A percentile compares a stretch with the other conserved stretches of the same genome.
phyloP scores from a whole-genome alignment of 352 stramenopile genomes.

The Globisporangium paroecandrum region DNA sequence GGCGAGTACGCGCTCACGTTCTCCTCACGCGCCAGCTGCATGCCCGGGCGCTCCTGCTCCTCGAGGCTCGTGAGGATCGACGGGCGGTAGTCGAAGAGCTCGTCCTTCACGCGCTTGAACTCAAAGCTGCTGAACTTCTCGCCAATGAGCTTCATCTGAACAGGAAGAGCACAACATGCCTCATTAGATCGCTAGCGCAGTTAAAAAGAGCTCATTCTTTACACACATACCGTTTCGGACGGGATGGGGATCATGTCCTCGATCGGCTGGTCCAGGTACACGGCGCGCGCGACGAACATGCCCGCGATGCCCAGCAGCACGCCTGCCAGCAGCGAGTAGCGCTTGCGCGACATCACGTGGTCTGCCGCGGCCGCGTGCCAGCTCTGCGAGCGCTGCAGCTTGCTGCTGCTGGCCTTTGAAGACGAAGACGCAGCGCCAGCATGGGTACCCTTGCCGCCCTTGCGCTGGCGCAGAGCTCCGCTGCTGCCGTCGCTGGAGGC shows the following conservation, averaged over 20 bases:
- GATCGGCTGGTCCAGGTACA: slow-evolving; percentile 47
- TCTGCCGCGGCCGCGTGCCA: slow-evolving; percentile 51
- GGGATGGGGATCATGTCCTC: slow-evolving; percentile 39
- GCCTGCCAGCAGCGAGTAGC: slow-evolving; percentile 65
- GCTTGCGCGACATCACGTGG: slow-evolving; percentile 59
- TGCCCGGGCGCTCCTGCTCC: slow-evolving; percentile 42
- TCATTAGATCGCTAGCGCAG: not conserved
- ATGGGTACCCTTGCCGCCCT: slow-evolving; percentile 12
- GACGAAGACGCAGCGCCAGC: not conserved
- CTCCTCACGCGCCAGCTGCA: slow-evolving; percentile 41
- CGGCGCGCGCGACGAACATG: slow-evolving; percentile 44
- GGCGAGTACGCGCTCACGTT: slow-evolving; percentile 60
- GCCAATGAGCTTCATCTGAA: slow-evolving; percentile 40
- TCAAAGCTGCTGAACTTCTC: slow-evolving; percentile 65
- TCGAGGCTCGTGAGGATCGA: slow-evolving; percentile 23
- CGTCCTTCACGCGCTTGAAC: slow-evolving; percentile 59
- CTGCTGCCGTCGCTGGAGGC: not conserved
- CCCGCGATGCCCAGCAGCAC: slow-evolving; percentile 54
- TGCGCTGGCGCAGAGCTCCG: slow-evolving; percentile 23
- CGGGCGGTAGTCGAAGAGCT: slow-evolving; percentile 67
- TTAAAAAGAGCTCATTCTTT: not conserved
- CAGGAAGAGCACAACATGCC: not conserved
- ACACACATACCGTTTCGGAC: slow-evolving; percentile 23
- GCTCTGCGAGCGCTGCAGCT: slow-evolving; percentile 40
- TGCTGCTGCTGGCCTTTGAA: slow-evolving; percentile 4